phyloP scores from a whole-genome alignment of 2,329 filamentous ascomycete species.

The Fusarium falciforme region DNA sequence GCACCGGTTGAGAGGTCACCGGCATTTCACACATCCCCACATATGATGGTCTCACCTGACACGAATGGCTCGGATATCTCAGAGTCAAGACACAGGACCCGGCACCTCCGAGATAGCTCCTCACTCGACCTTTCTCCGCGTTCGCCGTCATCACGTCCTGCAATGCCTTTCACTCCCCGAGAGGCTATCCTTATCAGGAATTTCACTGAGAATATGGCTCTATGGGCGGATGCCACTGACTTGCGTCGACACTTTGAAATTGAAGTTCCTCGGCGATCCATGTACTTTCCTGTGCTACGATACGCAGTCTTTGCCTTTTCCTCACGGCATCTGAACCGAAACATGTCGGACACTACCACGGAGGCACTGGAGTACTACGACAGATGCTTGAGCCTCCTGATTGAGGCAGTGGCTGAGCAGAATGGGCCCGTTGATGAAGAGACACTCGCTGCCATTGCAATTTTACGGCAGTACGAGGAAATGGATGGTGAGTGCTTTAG shows the following conservation, averaged over 20 bases:
- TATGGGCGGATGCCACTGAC: slow-evolving; percentile 22
- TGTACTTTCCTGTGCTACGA: slow-evolving; percentile 28
- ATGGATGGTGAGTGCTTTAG: background rate
- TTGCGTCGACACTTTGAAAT: slow-evolving; percentile 30
- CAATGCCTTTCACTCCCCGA: background rate
- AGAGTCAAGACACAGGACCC: background rate
- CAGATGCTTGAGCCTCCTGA: background rate
- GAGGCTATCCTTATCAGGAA: background rate
- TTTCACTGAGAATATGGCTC: background rate
- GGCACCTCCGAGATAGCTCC: background rate
- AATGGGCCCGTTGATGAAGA: background rate
- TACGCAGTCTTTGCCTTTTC: slow-evolving; percentile 32
- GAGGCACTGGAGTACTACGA: background rate
- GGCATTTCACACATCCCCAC: background rate
- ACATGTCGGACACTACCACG: background rate
- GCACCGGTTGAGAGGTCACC: background rate
- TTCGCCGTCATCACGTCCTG: background rate
- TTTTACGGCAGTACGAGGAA: background rate
- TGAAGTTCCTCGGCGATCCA: slow-evolving; percentile 24
- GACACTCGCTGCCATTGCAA: background rate
- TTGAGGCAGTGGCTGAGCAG: background rate
- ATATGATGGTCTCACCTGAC: background rate
- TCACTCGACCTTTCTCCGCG: background rate
- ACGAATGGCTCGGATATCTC: background rate
- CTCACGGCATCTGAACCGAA: background rate